These are phyloP conservation scores for Funneliformis geosporum DNA, from an alignment of 192 early-diverging fungal species.

Conservation along the genomic window DNA sequence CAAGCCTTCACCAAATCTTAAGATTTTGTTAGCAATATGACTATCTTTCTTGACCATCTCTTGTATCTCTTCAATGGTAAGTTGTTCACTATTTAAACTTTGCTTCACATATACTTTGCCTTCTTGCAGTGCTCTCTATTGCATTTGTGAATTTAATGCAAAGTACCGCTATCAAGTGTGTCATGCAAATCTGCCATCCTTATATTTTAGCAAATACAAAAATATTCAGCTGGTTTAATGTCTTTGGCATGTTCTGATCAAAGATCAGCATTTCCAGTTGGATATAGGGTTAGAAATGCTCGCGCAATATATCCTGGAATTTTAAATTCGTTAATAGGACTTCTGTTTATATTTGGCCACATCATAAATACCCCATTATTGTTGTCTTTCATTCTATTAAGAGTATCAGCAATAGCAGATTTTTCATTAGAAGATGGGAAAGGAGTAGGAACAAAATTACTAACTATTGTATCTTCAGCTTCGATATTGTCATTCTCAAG, in stretches of 20 bases:
- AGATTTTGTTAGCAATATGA: no score
- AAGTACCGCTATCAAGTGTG: not conserved
- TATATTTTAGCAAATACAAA: conserved; percentile 1
- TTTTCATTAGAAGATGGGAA: not conserved
- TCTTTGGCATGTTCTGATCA: not conserved
- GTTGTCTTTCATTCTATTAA: not conserved
- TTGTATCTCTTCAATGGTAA: no score
- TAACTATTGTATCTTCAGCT: not conserved
- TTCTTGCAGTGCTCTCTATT: no score
- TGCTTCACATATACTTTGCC: no score
- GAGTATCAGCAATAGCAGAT: not conserved
- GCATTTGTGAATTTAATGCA: not conserved
- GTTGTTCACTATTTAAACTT: no score
- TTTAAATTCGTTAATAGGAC: not conserved
- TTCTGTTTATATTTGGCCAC: not conserved
- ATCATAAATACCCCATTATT: not conserved
- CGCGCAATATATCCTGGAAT: not conserved
- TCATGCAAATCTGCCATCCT: not conserved
- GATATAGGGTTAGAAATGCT: not conserved
- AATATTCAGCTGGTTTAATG: not conserved
- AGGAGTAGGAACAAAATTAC: not conserved
- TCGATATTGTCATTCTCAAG: not conserved
- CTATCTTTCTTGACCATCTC: no score
- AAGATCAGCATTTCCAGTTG: conserved; percentile 10
- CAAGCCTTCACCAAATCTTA: no score